Evolutionary conservation across 2,329 filamentous ascomycete genomes (phyloP).

Genomic region (Arthrobotrys megalospora): DNA sequence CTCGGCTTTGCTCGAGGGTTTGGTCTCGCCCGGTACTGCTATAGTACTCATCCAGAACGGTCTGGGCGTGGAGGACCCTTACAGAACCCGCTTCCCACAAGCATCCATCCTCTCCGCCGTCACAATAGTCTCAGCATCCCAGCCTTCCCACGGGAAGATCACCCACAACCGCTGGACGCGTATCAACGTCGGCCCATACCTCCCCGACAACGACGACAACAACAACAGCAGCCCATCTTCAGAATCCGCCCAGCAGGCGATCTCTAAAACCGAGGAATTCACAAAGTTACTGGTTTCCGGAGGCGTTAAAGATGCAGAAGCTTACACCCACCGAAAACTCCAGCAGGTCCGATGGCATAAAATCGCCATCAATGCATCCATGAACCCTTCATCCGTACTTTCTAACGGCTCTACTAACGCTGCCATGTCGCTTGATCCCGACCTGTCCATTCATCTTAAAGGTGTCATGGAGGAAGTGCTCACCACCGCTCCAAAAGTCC

Average conservation of each 20-base stretch:
- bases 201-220: slow-evolving; percentile 70
- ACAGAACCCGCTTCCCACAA: slow-evolving; percentile 70
- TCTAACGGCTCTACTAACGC: slow-evolving; percentile 77
- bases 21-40: slow-evolving; percentile 67
- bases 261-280: slow-evolving; percentile 62
- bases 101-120: slow-evolving; percentile 74
- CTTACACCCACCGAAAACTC: slow-evolving; percentile 71
- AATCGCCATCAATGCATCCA: slow-evolving; percentile 66
- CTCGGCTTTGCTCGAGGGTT: slow-evolving; percentile 51
- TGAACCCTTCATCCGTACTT: slow-evolving; percentile 65
- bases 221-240: slow-evolving; percentile 65
- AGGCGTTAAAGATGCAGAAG: slow-evolving; percentile 69
- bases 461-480: slow-evolving; percentile 77
- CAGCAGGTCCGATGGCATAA: slow-evolving; percentile 75
- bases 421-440: slow-evolving; percentile 76
- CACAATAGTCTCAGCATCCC: slow-evolving; percentile 72
- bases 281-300: slow-evolving; percentile 69
- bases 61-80: slow-evolving; percentile 74
- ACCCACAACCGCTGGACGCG: slow-evolving; percentile 66
- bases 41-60: slow-evolving; percentile 77
- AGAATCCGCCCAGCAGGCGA: slow-evolving; percentile 58
- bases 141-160: slow-evolving; percentile 70
- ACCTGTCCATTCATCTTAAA: slow-evolving; percentile 75
- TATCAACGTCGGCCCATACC: slow-evolving; percentile 67
- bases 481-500: slow-evolving; percentile 51